Evolutionary conservation across 2,329 filamentous ascomycete genomes (phyloP).

Genomic region (Thielaviopsis euricoi): DNA sequence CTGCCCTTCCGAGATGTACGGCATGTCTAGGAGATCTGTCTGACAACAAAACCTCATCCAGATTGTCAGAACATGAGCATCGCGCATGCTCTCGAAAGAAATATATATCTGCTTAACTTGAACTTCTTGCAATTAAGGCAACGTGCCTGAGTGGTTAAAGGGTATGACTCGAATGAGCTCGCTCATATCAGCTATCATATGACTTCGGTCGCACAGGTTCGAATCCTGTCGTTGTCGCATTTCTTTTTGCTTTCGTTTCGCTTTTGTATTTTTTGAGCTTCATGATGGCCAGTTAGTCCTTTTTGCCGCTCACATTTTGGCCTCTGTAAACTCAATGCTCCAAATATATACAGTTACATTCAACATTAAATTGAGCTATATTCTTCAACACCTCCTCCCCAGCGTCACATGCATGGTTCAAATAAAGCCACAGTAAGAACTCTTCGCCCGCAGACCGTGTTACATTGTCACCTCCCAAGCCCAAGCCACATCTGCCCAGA

Average conservation of each 20-base stretch:
- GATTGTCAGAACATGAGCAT: no score
- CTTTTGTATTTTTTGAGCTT: neutral
- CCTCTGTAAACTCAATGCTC: no score
- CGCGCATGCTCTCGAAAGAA: no score
- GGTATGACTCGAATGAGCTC: constrained; percentile 10
- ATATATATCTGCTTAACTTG: neutral
- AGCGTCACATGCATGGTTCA: neutral
- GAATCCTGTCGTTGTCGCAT: constrained; percentile 10
- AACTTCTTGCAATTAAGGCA: neutral
- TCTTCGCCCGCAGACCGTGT: neutral
- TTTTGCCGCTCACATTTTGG: no score
- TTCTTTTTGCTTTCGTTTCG: neutral
- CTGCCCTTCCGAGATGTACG: no score
- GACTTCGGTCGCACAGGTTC: constrained; percentile 10
- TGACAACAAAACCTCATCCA: no score
- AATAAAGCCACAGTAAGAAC: neutral
- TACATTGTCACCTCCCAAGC: neutral
- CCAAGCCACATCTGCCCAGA: neutral
- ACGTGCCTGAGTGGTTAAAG: constrained; percentile 11
- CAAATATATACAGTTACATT: no score
- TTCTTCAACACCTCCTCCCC: neutral
- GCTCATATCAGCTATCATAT: constrained; percentile 10
- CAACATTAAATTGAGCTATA: neutral
- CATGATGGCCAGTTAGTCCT: no score
- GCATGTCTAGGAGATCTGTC: no score